Conservation (phyloP, 1,284 basidiomycete species). For the Malassezia pachydermatis region DNA sequence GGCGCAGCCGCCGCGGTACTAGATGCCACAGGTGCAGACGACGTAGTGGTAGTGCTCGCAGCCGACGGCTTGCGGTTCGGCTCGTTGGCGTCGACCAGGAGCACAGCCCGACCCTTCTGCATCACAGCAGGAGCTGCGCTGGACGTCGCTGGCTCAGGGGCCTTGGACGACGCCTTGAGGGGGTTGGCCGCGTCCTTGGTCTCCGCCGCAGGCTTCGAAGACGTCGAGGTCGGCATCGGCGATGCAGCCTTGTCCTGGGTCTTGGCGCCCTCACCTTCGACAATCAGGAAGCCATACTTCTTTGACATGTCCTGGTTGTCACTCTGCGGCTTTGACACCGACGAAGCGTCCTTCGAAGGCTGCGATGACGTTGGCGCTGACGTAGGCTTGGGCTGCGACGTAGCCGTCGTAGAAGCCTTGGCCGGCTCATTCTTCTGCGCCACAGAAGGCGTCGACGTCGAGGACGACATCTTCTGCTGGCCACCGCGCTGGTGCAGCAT, state of each 20-base stretch:
- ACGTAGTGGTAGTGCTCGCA: too few species aligned
- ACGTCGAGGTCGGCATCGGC: not conserved
- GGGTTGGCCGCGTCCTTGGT: not conserved
- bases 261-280: too few species aligned
- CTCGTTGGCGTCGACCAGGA: too few species aligned
- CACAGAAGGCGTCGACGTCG: not conserved
- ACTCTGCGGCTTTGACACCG: not conserved
- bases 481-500: not conserved
- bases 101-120: too few species aligned
- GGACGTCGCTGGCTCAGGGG: not conserved
- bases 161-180: not conserved
- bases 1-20: too few species aligned
- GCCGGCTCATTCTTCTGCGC: not conserved
- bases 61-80: too few species aligned
- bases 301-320: not conserved
- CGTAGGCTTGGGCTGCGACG: not conserved
- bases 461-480: not conserved
- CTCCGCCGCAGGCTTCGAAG: not conserved
- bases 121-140: not conserved
- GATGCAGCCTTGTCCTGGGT: not conserved
- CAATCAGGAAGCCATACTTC: constrained; percentile 3
- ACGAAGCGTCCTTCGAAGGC: not conserved
- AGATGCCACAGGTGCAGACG: too few species aligned
- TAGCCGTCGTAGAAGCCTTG: not conserved
- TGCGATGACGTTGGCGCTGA: not conserved